These are phyloP conservation scores for Hemerocallis citrina DNA, from an alignment of 106 monocot species.

Conservation along the genomic window DNA sequence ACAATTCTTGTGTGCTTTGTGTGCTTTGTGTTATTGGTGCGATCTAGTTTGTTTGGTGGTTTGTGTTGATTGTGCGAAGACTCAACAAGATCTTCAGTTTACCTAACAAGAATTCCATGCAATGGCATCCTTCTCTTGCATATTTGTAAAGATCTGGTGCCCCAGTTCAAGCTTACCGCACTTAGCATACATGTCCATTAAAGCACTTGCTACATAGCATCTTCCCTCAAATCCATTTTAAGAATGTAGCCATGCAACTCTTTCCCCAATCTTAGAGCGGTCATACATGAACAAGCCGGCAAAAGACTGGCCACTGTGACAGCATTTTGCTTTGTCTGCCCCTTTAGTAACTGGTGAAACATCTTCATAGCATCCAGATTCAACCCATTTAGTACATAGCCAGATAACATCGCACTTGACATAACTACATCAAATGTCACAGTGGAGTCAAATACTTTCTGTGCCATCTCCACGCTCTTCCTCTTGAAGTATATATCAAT, in stretches of 20 bases:
- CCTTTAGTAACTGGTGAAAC: constrained; percentile 40
- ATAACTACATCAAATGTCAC: constrained; percentile 56
- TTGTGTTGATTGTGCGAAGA: too few relatives aligned
- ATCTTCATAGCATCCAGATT: constrained; percentile 42
- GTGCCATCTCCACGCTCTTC: constrained; percentile 43
- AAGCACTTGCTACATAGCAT: constrained; percentile 78
- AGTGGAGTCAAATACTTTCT: constrained; percentile 40
- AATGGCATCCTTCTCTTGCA: constrained; percentile 47
- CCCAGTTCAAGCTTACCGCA: constrained; percentile 69
- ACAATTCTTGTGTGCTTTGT: too few relatives aligned
- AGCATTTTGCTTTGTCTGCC: constrained; percentile 58
- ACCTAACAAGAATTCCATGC: too few relatives aligned
- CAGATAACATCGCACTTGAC: constrained; percentile 84
- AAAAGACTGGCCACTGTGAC: constrained; percentile 64
- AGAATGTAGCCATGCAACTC: constrained; percentile 60
- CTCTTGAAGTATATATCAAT: constrained; percentile 87
- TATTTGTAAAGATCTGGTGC: constrained; percentile 48
- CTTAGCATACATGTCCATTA: constrained; percentile 87
- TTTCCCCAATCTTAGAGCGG: constrained; percentile 50
- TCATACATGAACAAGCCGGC: constrained; percentile 69
- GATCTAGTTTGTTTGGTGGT: too few relatives aligned
- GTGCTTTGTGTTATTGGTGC: too few relatives aligned
- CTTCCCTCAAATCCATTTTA: constrained; percentile 48
- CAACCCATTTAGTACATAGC: constrained; percentile 75
- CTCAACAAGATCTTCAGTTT: too few relatives aligned